Evolutionary conservation across 2,329 filamentous ascomycete species (phyloP), one percentile per base, ranked within the genome.

Genomic region (Chaetomiaceae sp.): DNA sequence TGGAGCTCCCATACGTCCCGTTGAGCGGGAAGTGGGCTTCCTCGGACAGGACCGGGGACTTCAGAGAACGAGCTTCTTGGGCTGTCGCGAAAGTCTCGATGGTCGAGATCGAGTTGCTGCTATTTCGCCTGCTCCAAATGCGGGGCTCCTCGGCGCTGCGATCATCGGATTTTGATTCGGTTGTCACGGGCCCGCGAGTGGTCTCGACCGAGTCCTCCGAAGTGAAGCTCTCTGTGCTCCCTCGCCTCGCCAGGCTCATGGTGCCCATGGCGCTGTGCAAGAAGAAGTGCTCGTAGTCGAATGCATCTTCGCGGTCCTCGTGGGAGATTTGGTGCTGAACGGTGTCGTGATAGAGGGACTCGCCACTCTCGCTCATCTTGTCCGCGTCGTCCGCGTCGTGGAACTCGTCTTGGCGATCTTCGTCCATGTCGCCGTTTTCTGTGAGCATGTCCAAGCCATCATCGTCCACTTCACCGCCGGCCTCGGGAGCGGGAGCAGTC

Each of bases 281-380:
- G 64, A 95, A 95, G 68, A 96, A 96, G 62, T 95, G 84, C 64
- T 95, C 87, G 53, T 97, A 97, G 63, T 97, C 91, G 60, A 97
- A 97, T 1, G 90, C 90, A 64, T 97, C 91, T 55, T 90, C 83
- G 17, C 91, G 85, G 63, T 96, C 89, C 67, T 97, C 91, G 59
- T 97, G 91, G 0, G 88, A 88, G 6, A 85, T 68, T 8, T 76
- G 75, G 42, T 78, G 74, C 45, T 78, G 72, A 38, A 74, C 63
- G 0, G 75, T 70, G 56, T 83, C 81, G 56, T 83, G 78, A 57
- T 85, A 83, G 6, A 82, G 69, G 11, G 78, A 78, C 43, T 81
- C 74, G 57, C 78, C 72, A 53, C 81, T 81, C 56, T 87, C 82
- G 57, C 82, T 84, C 18, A 72, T 71, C 24, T 68, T 71, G 37